phyloP scores from a whole-genome alignment of 2,329 filamentous ascomycete genomes.

The Pseudonectria foliicola region DNA sequence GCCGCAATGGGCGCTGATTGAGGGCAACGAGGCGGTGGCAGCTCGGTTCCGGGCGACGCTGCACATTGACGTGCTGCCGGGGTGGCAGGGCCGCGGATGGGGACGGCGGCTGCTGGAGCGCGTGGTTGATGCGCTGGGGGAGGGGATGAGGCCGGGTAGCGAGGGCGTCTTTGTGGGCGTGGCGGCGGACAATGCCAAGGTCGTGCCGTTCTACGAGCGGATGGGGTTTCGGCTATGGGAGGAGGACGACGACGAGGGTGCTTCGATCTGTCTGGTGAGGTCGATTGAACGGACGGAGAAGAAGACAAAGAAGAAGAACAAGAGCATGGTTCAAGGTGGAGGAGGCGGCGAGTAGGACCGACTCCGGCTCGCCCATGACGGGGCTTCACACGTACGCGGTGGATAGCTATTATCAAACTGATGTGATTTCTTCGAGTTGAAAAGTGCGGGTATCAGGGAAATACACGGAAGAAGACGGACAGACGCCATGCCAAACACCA shows the following conservation, averaged over 20 bases:
- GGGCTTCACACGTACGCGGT: too few species aligned
- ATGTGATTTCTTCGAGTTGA: too few species aligned
- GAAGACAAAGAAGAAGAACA: constrained; percentile 3
- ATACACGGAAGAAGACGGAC: too few species aligned
- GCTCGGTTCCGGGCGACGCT: constrained; percentile 35
- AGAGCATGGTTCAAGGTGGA: constrained; percentile 1
- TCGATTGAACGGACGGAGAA: constrained; percentile 9
- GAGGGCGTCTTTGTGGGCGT: constrained; percentile 38
- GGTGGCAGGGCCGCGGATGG: constrained; percentile 37
- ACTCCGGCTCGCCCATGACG: too few species aligned
- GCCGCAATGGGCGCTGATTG: constrained; percentile 31
- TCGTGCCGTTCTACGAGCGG: constrained; percentile 42
- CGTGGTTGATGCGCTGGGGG: constrained; percentile 34
- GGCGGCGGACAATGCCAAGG: constrained; percentile 38
- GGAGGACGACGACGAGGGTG: constrained; percentile 34
- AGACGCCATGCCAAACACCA: too few species aligned
- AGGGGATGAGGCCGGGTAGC: constrained; percentile 4
- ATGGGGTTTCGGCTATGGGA: constrained; percentile 36
- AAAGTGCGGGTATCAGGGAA: too few species aligned
- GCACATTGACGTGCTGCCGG: constrained; percentile 42
- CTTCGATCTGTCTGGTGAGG: constrained; percentile 14
- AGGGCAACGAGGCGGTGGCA: constrained; percentile 28
- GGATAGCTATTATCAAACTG: too few species aligned
- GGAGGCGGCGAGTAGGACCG: not conserved
- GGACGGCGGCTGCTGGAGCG: constrained; percentile 33